phyloP scores from a whole-genome alignment of 1,139 yeast genomes.

The Candida frijolesensis region DNA sequence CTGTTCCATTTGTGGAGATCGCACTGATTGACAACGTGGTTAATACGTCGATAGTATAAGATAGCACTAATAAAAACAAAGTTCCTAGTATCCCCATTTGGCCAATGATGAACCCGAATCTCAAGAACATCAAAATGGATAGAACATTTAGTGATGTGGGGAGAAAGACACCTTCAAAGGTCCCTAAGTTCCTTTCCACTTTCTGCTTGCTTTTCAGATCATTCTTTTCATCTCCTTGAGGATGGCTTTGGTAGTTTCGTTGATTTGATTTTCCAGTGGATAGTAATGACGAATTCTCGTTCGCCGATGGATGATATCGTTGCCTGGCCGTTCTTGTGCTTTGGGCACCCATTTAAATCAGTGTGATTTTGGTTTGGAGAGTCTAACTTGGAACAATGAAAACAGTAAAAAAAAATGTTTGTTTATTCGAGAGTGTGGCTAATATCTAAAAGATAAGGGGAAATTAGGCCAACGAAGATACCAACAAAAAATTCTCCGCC shows the following conservation, averaged over 20 bases:
- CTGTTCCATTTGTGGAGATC: slow-evolving; percentile 81
- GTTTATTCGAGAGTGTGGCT: background rate
- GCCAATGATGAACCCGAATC: slow-evolving; percentile 79
- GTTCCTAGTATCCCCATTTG: slow-evolving; percentile 76
- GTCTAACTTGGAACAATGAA: background rate
- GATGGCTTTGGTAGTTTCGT: background rate
- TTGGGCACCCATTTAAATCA: background rate
- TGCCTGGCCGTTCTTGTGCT: background rate
- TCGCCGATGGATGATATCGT: background rate
- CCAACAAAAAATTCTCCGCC: too few relatives aligned
- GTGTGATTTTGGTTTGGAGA: background rate
- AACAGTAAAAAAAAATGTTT: background rate
- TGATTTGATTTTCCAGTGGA: slow-evolving; percentile 2
- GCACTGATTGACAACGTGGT: slow-evolving; percentile 78
- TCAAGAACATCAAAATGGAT: slow-evolving; percentile 77
- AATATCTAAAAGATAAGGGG: too few relatives aligned
- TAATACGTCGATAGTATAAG: slow-evolving; percentile 65
- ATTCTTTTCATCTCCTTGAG: slow-evolving; percentile 4
- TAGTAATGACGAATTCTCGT: slow-evolving; percentile 13
- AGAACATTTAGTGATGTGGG: slow-evolving; percentile 77
- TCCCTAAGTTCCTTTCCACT: slow-evolving; percentile 52
- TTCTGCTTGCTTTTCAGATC: background rate
- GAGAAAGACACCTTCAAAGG: slow-evolving; percentile 76
- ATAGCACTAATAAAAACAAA: slow-evolving; percentile 54
- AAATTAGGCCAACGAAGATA: too few relatives aligned